A percentile compares a stretch with the other conserved stretches of the same genome.
phyloP scores from a whole-genome alignment of 2,329 filamentous ascomycete species.

The Monosporascus sp. region DNA sequence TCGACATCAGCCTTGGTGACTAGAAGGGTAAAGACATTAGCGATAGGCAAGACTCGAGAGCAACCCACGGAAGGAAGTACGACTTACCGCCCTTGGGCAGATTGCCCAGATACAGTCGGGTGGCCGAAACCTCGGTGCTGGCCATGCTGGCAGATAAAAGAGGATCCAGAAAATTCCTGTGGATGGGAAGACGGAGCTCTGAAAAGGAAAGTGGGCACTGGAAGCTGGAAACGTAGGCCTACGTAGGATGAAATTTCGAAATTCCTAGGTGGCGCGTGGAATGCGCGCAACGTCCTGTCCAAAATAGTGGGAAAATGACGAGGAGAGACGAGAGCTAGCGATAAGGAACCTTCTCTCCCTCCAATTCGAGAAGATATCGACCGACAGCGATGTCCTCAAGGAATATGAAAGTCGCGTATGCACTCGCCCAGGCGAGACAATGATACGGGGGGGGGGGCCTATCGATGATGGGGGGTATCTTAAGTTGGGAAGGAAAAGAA shows the following conservation, averaged over 20 bases:
- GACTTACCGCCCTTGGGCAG: slow-evolving; percentile 88
- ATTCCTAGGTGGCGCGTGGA: too few species aligned
- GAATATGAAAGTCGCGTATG: not conserved
- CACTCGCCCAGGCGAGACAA: not conserved
- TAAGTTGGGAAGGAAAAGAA: not conserved
- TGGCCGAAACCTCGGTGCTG: slow-evolving; percentile 78
- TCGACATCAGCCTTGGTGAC: slow-evolving; percentile 92
- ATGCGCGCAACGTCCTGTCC: too few species aligned
- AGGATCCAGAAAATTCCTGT: not conserved
- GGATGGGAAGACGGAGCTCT: not conserved
- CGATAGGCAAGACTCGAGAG: slow-evolving; percentile 3
- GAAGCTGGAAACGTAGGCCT: too few species aligned
- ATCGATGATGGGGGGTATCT: not conserved
- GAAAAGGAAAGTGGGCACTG: not conserved
- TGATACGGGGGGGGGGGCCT: not conserved
- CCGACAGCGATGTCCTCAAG: not conserved
- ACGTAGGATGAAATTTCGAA: too few species aligned
- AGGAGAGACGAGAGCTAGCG: too few species aligned
- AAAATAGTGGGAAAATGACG: too few species aligned
- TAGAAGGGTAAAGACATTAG: slow-evolving; percentile 10
- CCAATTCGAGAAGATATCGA: too few species aligned
- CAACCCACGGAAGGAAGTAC: slow-evolving; percentile 8
- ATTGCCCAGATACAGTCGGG: slow-evolving; percentile 95
- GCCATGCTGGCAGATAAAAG: not conserved
- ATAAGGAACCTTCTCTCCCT: too few species aligned